Conservation (phyloP, 139 green algal species). For the Coelastrella sp. region DNA sequence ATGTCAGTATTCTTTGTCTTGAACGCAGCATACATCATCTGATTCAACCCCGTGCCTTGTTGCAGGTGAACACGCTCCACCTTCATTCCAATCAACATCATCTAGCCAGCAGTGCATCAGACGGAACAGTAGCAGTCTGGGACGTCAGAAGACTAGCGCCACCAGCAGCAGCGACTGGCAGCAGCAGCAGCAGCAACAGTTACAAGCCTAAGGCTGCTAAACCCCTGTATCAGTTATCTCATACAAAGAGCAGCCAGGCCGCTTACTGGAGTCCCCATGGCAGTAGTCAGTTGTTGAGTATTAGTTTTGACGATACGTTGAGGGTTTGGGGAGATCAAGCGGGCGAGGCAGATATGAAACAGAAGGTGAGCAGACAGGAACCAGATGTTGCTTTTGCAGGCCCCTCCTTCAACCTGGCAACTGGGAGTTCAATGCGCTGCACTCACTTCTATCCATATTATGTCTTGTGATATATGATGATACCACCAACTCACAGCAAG, state of each 20-base stretch:
- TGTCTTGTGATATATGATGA: no score
- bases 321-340: conserved; percentile 61
- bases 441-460: no score
- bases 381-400: no score
- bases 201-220: conserved; percentile 41
- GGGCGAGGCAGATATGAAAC: conserved; percentile 6
- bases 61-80: conserved; percentile 41
- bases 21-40: not conserved
- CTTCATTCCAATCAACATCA: conserved; percentile 10
- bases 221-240: conserved; percentile 50
- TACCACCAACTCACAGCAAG: no score
- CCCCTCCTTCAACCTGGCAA: no score
- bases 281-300: conserved; percentile 62
- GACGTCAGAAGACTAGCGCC: conserved; percentile 60
- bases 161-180: conserved; percentile 31
- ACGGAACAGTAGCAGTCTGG: conserved; percentile 65
- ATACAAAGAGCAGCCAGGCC: conserved; percentile 71
- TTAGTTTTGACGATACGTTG: conserved; percentile 79
- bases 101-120: conserved; percentile 31
- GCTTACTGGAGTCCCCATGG: conserved; percentile 77
- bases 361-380: not conserved
- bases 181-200: conserved; percentile 38
- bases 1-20: no score
- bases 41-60: no score
- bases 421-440: no score